These are phyloP conservation scores for Xylaria sp. DNA, from an alignment of 2,329 filamentous ascomycete genomes.

Conservation along the genomic window DNA sequence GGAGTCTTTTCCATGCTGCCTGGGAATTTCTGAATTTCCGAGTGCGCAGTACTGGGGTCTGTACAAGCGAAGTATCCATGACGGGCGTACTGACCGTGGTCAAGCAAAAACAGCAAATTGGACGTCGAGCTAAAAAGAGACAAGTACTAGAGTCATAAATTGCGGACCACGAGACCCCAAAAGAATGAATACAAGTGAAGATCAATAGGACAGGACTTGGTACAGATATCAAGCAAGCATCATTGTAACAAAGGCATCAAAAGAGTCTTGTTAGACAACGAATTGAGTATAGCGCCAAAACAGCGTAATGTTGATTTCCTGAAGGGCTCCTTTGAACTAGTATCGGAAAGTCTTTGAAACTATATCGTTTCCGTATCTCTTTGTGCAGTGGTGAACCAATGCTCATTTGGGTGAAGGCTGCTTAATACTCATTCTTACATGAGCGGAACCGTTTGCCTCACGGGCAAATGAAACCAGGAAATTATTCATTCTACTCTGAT, in stretches of 20 bases:
- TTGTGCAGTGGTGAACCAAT: background rate
- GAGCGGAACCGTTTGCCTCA: background rate
- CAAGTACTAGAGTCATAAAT: background rate
- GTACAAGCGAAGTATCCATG: background rate
- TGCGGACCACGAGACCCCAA: background rate
- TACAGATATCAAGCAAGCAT: background rate
- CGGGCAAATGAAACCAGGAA: background rate
- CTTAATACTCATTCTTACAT: background rate
- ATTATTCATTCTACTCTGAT: background rate
- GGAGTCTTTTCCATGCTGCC: slow-evolving; percentile 25
- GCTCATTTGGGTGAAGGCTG: background rate
- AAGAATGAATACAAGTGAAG: background rate
- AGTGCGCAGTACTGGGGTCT: background rate
- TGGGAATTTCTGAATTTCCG: slow-evolving; percentile 2
- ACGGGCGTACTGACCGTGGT: background rate
- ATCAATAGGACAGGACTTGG: background rate
- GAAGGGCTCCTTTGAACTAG: slow-evolving; percentile 21
- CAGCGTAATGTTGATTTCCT: background rate
- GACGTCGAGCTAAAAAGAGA: background rate
- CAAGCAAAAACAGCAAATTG: background rate
- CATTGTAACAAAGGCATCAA: background rate
- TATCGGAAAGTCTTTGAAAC: background rate
- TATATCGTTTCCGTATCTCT: slow-evolving; percentile 23
- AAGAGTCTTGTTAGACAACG: slow-evolving; percentile 9
- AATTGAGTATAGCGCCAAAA: background rate